Percentiles rank a stretch among this genome's conserved stretches.
These are phyloP conservation scores for Cephalotrichum gorgonifer DNA, from an alignment of 2,329 filamentous ascomycete species.

Conservation along the genomic window DNA sequence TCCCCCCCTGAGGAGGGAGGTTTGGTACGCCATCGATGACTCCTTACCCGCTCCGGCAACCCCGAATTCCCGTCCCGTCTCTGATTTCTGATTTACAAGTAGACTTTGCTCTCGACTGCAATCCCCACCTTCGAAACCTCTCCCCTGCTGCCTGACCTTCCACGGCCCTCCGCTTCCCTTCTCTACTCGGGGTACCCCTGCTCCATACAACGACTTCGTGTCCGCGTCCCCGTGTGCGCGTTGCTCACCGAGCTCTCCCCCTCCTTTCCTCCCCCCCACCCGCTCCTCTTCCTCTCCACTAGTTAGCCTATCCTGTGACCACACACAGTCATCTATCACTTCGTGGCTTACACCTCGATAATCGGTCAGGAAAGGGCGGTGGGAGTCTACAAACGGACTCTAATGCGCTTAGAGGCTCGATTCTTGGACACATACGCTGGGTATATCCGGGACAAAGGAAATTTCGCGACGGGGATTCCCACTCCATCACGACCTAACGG, in stretches of 20 bases:
- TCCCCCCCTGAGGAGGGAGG: no score
- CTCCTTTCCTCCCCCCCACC: no score
- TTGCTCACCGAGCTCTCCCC: background rate
- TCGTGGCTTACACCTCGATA: background rate
- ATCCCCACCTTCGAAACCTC: background rate
- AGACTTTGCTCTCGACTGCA: background rate
- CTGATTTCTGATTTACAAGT: background rate
- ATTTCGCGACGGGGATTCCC: background rate
- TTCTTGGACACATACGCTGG: background rate
- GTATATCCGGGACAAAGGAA: background rate
- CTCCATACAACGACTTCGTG: background rate
- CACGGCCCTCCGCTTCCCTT: background rate
- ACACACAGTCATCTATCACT: background rate
- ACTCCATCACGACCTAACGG: background rate
- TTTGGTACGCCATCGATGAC: slow-evolving; percentile 1
- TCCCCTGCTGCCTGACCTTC: background rate
- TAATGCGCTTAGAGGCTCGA: slow-evolving; percentile 1
- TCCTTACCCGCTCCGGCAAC: background rate
- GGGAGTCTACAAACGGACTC: slow-evolving; percentile 1
- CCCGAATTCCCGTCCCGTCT: background rate
- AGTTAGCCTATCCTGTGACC: background rate
- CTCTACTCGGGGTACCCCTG: background rate
- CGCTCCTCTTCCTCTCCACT: no score
- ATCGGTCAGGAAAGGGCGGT: background rate
- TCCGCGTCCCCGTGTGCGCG: background rate